Percentiles rank a stretch among this genome's conserved stretches.
Conservation (phyloP, 176 grass and related monocot species). For the Urochloa ruziziensis region DNA sequence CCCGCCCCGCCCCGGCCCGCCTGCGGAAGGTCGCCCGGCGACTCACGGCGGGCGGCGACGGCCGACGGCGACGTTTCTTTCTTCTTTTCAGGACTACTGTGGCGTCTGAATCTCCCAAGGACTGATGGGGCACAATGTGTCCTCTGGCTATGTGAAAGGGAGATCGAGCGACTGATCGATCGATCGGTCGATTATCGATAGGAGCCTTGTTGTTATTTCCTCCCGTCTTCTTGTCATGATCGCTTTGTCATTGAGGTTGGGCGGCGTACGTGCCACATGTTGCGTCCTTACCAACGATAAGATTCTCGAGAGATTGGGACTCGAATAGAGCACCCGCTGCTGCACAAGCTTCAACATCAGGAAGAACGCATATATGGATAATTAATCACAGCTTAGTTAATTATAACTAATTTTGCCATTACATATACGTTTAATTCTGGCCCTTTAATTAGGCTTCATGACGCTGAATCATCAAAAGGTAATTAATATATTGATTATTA, state of each 20-base stretch:
- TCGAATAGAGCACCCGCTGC: too few species aligned
- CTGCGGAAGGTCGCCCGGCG: neutral
- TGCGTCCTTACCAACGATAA: neutral
- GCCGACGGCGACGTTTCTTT: constrained; percentile 25
- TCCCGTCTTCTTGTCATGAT: neutral
- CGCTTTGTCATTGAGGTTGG: constrained; percentile 4
- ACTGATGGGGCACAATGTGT: neutral
- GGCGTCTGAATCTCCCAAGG: neutral
- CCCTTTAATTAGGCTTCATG: neutral
- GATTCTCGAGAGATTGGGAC: neutral
- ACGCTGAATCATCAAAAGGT: neutral
- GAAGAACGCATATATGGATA: neutral
- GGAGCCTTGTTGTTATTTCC: neutral
- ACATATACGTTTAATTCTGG: neutral
- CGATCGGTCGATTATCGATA: too few species aligned
- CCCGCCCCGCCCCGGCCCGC: neutral
- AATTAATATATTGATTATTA: neutral
- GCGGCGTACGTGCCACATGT: constrained; percentile 22
- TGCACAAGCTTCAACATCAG: neutral
- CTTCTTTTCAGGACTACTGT: constrained; percentile 5
- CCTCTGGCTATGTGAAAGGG: neutral
- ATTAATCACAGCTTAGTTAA: too few species aligned
- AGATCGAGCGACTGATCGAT: neutral
- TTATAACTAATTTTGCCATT: neutral
- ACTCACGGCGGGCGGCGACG: constrained; percentile 4